Base-by-base conservation (phyloP, 2,329 filamentous ascomycete genomes). In the Talaromyces funiculosus region DNA sequence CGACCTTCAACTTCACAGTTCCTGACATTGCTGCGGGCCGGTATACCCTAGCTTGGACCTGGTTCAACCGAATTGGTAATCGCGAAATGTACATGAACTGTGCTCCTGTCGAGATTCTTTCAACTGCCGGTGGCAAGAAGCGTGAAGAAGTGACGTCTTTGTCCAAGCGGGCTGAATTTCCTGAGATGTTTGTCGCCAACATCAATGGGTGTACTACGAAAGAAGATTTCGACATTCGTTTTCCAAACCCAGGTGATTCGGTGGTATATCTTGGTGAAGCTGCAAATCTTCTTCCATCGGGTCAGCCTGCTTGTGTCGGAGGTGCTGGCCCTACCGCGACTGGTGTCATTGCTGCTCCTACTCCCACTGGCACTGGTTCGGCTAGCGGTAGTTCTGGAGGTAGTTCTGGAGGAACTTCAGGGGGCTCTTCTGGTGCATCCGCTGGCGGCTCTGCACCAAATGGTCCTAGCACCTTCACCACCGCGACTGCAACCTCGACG, bases 51-150 rank as follows among this genome's bases (percentile, higher is more conserved):
- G 90, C 90, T 0, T 97, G 92, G 92, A 91, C 91, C 0, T 97
- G 94, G 94, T 86, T 96, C 76, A 97, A 97, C 76, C 89, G 88
- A 62, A 70, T 96, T 9, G 94, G 94, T 2, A 96, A 96, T 78
- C 87, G 92, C 0, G 94, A 97, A 72, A 91, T 96, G 82, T 97
- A 97, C 82, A 96, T 96, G 92, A 95, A 96, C 82, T 99, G 93
- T 67, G 90, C 89, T 0, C 85, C 90, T 0, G 74, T 96, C 53
- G 82, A 80, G 0, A 81, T 97, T 24, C 74, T 47, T 45, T 7
- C 61, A 29, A n/a, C 31, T 8, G 45, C 40, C 4, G 57, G 77
- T 1, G 71, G 74, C 57, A 83, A 85, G 70, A 67, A 70, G 58
- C 64, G 51, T 4, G 40, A 43, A 2, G 38, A 64, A 31, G 64